Conservation (phyloP, 2,329 filamentous ascomycete species). For the Diaporthe velutina region DNA sequence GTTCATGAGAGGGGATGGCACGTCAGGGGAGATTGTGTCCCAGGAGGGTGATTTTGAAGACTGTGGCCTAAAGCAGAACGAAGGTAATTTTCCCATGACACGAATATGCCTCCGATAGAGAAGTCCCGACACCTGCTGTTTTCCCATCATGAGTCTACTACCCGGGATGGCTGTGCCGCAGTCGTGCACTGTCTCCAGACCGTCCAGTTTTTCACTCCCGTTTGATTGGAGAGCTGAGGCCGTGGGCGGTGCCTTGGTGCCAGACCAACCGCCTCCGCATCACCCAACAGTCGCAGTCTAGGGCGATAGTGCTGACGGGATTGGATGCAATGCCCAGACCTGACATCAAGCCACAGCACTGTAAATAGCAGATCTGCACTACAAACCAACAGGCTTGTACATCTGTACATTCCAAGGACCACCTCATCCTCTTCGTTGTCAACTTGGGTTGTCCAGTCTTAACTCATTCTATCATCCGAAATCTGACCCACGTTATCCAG, state of each 20-base stretch:
- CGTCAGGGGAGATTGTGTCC: no score
- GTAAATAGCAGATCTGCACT: no score
- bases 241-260: no score
- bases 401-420: neutral
- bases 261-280: neutral
- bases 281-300: neutral
- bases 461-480: no score
- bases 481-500: no score
- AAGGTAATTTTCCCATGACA: neutral
- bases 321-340: neutral
- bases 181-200: neutral
- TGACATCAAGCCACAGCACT: neutral
- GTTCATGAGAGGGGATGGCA: no score
- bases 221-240: neutral
- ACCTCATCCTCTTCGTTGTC: rapidly evolving
- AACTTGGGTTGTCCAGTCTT: no score
- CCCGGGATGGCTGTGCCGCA: neutral
- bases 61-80: no score
- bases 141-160: neutral
- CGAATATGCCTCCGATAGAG: neutral
- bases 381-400: no score
- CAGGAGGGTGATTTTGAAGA: no score
- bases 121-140: no score
- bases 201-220: no score
- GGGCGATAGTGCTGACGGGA: neutral